A percentile compares a stretch with the other conserved stretches of the same genome.
Conservation (phyloP, 176 grass and related monocot genomes). For the Triticum monococcum region DNA sequence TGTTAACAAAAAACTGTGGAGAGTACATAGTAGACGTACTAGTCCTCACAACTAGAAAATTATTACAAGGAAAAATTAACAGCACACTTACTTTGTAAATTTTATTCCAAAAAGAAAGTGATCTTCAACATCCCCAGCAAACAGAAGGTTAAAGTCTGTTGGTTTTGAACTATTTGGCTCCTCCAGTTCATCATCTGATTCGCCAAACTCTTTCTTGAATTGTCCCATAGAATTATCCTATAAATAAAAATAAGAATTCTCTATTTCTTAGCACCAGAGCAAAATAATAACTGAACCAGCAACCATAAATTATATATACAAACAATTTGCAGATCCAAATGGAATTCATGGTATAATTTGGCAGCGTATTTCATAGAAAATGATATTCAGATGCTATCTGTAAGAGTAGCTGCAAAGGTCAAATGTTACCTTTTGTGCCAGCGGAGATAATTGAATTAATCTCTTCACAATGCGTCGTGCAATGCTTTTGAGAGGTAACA, state of each 20-base stretch:
- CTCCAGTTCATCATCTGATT: slow-evolving; percentile 65
- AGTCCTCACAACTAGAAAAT: not conserved
- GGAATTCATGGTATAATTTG: not conserved
- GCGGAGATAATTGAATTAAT: slow-evolving; percentile 81
- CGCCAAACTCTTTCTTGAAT: slow-evolving; percentile 72
- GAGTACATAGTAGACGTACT: not conserved
- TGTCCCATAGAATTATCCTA: slow-evolving; percentile 64
- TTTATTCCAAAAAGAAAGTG: slow-evolving; percentile 95
- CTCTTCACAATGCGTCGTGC: slow-evolving; percentile 77
- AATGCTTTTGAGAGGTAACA: slow-evolving; percentile 89
- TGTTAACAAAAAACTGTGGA: not conserved
- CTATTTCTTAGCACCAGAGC: slow-evolving; percentile 28
- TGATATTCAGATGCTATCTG: slow-evolving; percentile 12
- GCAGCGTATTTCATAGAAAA: not conserved
- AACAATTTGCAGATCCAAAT: not conserved
- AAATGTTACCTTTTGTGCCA: slow-evolving; percentile 67
- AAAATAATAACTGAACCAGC: not conserved
- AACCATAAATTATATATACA: not conserved
- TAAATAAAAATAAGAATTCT: slow-evolving; percentile 18
- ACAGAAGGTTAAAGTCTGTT: slow-evolving; percentile 66
- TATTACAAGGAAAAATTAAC: not conserved
- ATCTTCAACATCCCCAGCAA: slow-evolving; percentile 80
- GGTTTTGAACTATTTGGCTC: slow-evolving; percentile 66
- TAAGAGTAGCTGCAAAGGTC: not conserved
- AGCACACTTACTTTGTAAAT: slow-evolving; percentile 74